Percentiles rank a stretch among this genome's conserved stretches.
Conservation (phyloP, 176 grass and related monocot species). For the Musa itinerans region DNA sequence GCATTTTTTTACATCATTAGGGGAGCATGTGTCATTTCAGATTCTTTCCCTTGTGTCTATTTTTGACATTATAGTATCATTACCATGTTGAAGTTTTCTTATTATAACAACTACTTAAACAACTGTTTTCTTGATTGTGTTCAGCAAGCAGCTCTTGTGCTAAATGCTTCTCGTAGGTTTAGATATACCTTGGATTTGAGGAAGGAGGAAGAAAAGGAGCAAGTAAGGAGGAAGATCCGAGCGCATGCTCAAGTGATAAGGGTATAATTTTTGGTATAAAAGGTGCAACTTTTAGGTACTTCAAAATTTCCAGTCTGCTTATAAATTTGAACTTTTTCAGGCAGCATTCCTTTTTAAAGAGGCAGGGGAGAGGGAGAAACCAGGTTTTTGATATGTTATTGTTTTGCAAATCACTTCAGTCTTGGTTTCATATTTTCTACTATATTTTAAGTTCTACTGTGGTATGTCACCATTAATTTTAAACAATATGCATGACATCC, state of each 20-base stretch:
- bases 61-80: background rate
- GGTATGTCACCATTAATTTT: background rate
- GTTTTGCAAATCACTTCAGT: background rate
- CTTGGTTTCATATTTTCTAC: background rate
- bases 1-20: no score
- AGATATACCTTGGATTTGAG: slow-evolving; percentile 90
- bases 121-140: slow-evolving; percentile 4
- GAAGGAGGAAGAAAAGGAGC: slow-evolving; percentile 70
- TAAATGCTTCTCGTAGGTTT: slow-evolving; percentile 95
- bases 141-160: slow-evolving; percentile 76
- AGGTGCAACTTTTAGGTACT: background rate
- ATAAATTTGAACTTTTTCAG: slow-evolving; percentile 34
- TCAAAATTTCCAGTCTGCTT: background rate
- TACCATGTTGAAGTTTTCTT: background rate
- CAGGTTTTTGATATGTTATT: background rate
- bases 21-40: no score
- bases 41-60: background rate
- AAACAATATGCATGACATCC: background rate
- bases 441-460: background rate
- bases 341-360: slow-evolving; percentile 83
- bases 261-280: slow-evolving; percentile 32
- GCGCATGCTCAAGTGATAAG: slow-evolving; percentile 76
- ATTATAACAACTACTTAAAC: background rate
- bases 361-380: slow-evolving; percentile 40
- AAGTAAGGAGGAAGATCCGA: slow-evolving; percentile 68